A percentile compares a stretch with the other conserved stretches of the same genome.
phyloP scores from a whole-genome alignment of 768 basidiomycete genomes.

The Kwoniella dendrophila region DNA sequence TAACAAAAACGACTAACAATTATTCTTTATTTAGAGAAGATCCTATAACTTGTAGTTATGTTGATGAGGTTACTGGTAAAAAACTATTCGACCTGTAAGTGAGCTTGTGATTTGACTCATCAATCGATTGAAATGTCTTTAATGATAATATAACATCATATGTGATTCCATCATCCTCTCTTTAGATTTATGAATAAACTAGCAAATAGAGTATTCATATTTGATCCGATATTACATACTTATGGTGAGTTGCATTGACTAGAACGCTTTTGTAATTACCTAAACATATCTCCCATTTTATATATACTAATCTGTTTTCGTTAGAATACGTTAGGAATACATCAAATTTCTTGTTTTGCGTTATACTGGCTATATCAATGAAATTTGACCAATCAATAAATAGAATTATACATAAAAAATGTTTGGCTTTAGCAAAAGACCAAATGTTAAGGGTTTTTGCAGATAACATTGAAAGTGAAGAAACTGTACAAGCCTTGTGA shows the following conservation, averaged over 20 bases:
- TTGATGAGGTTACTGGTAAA: constrained; percentile 1
- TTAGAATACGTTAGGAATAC: constrained; percentile 4
- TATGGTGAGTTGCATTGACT: constrained; percentile 8
- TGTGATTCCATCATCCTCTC: no score
- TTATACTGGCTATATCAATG: constrained; percentile 6
- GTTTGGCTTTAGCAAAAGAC: constrained; percentile 9
- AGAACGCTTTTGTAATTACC: not conserved
- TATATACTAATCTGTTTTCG: not conserved
- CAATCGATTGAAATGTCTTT: no score
- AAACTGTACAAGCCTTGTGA: constrained; percentile 11
- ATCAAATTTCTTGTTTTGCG: constrained; percentile 14
- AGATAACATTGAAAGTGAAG: constrained; percentile 6
- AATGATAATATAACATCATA: no score
- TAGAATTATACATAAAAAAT: constrained; percentile 4
- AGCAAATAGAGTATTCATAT: constrained; percentile 3
- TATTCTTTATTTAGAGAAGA: not conserved
- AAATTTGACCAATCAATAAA: not conserved
- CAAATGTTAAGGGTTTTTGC: constrained; percentile 10
- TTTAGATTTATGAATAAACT: constrained; percentile 8
- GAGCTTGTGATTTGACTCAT: no score
- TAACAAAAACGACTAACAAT: not conserved
- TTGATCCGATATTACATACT: constrained; percentile 1
- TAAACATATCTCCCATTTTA: not conserved
- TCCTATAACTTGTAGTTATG: constrained; percentile 9
- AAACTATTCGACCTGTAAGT: constrained; percentile 1